These are phyloP conservation scores for Cryphonectria radicalis DNA, from an alignment of 2,329 filamentous ascomycete species.

Conservation along the genomic window DNA sequence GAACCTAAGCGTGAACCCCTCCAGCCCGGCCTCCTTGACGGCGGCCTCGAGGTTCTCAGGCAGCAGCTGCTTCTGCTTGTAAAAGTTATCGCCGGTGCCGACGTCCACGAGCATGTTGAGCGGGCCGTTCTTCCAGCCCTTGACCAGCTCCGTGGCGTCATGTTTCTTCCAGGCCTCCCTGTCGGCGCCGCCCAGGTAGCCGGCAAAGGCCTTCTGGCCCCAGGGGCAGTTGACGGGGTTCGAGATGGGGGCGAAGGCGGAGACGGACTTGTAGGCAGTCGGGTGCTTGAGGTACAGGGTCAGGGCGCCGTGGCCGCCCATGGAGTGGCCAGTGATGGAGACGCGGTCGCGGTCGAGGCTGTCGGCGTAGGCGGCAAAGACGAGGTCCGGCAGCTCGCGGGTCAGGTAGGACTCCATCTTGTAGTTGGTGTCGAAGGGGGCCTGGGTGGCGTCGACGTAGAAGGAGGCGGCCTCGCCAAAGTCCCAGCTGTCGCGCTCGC, in stretches of 20 bases:
- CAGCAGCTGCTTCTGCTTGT: slow-evolving; percentile 88
- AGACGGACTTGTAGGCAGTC: slow-evolving; percentile 84
- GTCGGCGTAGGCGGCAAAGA: slow-evolving; percentile 72
- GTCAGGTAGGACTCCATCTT: slow-evolving; percentile 94
- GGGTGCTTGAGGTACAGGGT: slow-evolving; percentile 93
- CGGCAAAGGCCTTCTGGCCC: slow-evolving; percentile 93
- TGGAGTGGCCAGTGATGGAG: slow-evolving; percentile 90
- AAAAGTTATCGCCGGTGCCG: slow-evolving; percentile 94
- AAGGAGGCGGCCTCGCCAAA: slow-evolving; percentile 93
- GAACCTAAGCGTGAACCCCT: slow-evolving; percentile 78
- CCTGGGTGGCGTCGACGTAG: slow-evolving; percentile 83
- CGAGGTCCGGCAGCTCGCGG: slow-evolving; percentile 77
- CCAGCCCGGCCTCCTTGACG: slow-evolving; percentile 74
- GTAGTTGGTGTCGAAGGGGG: slow-evolving; percentile 79
- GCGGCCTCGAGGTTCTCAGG: slow-evolving; percentile 90
- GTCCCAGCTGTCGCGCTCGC: slow-evolving; percentile 88
- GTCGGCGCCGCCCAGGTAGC: slow-evolving; percentile 79
- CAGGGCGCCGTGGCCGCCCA: slow-evolving; percentile 95
- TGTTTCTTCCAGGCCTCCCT: slow-evolving; percentile 82
- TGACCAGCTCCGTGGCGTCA: slow-evolving; percentile 89
- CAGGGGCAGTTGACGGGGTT: slow-evolving; percentile 88
- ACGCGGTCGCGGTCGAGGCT: slow-evolving; percentile 72
- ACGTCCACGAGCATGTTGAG: slow-evolving; percentile 87
- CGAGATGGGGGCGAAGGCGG: slow-evolving; percentile 86
- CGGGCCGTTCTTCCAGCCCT: slow-evolving; percentile 64